phyloP scores from a whole-genome alignment of 306 rosid genomes.

The Mucuna pruriens region DNA sequence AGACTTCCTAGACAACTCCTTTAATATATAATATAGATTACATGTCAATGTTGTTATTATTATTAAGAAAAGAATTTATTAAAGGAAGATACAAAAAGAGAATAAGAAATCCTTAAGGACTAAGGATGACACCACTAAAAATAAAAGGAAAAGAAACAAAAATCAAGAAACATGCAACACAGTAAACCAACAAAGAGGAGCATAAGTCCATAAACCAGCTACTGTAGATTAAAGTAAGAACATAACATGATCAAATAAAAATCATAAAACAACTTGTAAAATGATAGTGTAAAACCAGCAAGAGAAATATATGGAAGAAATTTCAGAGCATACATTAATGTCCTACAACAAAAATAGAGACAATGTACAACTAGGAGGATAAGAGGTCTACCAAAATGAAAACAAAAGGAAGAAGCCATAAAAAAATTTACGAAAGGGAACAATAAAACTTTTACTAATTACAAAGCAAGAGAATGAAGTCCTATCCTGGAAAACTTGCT shows the following conservation, averaged over 20 bases:
- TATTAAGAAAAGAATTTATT: not conserved
- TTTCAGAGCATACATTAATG: not conserved
- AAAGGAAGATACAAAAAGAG: not conserved
- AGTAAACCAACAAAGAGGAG: not conserved
- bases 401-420: not conserved
- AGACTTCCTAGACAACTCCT: not conserved
- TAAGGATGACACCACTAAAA: not conserved
- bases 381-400: not conserved
- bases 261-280: not conserved
- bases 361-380: constrained; percentile 6
- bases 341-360: not conserved
- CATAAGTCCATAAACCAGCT: not conserved
- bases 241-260: not conserved
- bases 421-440: not conserved
- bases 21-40: not conserved
- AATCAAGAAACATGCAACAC: not conserved
- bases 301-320: not conserved
- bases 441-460: too few species aligned
- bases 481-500: constrained; percentile 4
- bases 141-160: not conserved
- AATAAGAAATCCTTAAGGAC: not conserved
- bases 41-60: not conserved
- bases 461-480: not conserved
- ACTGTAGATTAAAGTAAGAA: constrained; percentile 8
- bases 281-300: not conserved